Evolutionary conservation across 169 alveolate species (phyloP).

Genomic region (Eimeria acervulina): DNA sequence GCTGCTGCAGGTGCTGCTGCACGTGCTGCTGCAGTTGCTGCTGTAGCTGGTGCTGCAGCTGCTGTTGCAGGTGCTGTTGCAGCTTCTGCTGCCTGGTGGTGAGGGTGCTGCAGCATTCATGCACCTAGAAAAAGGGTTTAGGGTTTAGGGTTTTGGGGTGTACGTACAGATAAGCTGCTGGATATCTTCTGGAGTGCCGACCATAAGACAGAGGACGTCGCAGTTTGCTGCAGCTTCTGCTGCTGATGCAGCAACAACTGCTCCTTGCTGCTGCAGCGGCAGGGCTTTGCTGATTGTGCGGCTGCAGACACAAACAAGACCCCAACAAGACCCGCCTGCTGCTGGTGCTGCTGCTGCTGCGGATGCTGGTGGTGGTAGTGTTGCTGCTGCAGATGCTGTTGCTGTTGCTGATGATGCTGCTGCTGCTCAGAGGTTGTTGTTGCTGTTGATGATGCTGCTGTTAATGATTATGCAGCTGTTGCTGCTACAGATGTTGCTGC

Average conservation of each 20-base stretch:
- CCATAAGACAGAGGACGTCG: constrained; percentile 90
- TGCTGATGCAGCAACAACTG: constrained; percentile 45
- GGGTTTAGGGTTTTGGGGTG: neutral
- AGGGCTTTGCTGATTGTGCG: constrained; percentile 90
- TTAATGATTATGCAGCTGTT: too few relatives aligned
- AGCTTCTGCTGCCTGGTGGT: too few relatives aligned
- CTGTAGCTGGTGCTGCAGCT: neutral
- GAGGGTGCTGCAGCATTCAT: neutral
- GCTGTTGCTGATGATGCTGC: too few relatives aligned
- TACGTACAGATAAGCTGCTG: constrained; percentile 82
- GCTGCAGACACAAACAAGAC: constrained; percentile 46
- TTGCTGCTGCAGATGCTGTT: too few relatives aligned
- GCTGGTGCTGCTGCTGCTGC: too few relatives aligned
- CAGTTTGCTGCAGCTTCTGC: constrained; percentile 25
- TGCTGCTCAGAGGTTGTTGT: too few relatives aligned
- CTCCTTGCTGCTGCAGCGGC: constrained; percentile 88
- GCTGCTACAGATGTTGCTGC: too few relatives aligned
- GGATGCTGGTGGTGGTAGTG: too few relatives aligned
- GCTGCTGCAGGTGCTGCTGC: neutral
- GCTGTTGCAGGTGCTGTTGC: too few relatives aligned
- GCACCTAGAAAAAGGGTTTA: neutral
- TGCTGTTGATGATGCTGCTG: too few relatives aligned
- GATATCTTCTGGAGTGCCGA: constrained; percentile 93
- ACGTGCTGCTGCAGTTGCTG: too few relatives aligned
- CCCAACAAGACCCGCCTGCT: too few relatives aligned